phyloP scores from a whole-genome alignment of 768 basidiomycete genomes.

The Leccinum truebloodii region DNA sequence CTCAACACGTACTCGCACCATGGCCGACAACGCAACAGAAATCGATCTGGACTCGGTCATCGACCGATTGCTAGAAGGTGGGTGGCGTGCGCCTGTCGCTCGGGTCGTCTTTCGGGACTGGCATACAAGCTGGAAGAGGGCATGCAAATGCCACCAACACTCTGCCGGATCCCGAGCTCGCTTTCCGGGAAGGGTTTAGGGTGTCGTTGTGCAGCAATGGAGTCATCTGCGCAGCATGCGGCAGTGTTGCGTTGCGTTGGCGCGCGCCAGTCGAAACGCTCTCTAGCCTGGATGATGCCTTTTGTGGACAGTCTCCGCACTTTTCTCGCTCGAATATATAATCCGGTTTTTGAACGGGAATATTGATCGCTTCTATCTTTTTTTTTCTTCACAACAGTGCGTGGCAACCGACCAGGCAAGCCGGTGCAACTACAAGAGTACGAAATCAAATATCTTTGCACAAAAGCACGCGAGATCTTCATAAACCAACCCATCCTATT shows the following conservation, averaged over 20 bases:
- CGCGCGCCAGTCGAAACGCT: conserved; percentile 11
- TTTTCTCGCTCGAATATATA: background rate
- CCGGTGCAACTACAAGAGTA: conserved; percentile 97
- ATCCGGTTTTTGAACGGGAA: conserved; percentile 5
- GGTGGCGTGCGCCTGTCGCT: conserved; percentile 39
- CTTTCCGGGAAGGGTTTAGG: conserved; percentile 11
- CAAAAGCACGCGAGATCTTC: conserved; percentile 98
- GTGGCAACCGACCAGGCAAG: conserved; percentile 98
- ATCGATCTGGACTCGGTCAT: conserved; percentile 99
- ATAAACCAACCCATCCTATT: conserved; percentile 98
- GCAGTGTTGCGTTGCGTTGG: conserved; percentile 15
- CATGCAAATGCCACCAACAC: background rate
- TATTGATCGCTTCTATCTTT: conserved; percentile 19
- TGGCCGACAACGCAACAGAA: conserved; percentile 84
- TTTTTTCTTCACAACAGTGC: conserved; percentile 56
- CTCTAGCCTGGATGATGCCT: conserved; percentile 1
- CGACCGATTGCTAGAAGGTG: conserved; percentile 96
- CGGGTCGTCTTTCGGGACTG: conserved; percentile 18
- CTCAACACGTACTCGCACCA: conserved; percentile 32
- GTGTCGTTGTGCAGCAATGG: conserved; percentile 2
- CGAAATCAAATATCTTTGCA: conserved; percentile 99
- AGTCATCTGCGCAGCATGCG: conserved; percentile 13
- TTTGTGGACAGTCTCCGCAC: background rate
- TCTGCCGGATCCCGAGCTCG: background rate
- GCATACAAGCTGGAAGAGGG: conserved; percentile 3